phyloP scores from a whole-genome alignment of 2,329 filamentous ascomycete genomes.

The Sporothrix phasma region DNA sequence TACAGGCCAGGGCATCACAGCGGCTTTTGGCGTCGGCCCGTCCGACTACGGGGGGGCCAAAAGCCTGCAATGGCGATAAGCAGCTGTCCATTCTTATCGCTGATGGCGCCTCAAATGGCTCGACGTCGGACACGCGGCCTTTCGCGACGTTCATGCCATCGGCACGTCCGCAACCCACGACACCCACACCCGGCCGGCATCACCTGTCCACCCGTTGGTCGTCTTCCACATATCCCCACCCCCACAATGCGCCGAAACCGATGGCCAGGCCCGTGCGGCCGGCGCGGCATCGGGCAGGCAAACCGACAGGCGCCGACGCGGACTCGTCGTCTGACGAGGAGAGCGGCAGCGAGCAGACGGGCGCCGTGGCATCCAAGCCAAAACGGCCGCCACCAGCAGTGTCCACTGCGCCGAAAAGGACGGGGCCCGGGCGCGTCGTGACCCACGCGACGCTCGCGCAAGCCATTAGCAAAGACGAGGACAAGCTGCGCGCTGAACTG shows the following conservation, averaged over 20 bases:
- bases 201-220: no score
- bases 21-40: no score
- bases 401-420: conserved; percentile 40
- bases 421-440: conserved; percentile 47
- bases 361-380: conserved; percentile 29
- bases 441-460: conserved; percentile 15
- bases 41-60: no score
- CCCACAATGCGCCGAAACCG: conserved; percentile 65
- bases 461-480: conserved; percentile 31
- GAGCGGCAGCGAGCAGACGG: conserved; percentile 31
- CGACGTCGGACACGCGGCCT: neutral
- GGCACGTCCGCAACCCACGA: neutral
- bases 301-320: conserved; percentile 48
- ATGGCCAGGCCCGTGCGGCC: conserved; percentile 80
- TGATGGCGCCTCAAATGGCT: neutral
- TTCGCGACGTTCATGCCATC: neutral
- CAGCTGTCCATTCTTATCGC: neutral
- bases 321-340: conserved; percentile 41
- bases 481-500: conserved; percentile 33
- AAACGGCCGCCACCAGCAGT: conserved; percentile 18
- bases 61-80: neutral
- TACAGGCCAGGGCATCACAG: neutral
- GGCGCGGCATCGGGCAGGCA: conserved; percentile 77
- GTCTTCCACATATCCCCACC: no score
- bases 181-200: neutral